Percentiles rank a stretch among this genome's conserved stretches.
These are phyloP conservation scores for Eutrema heterophyllum DNA, from an alignment of 345 rosid species.

Conservation along the genomic window DNA sequence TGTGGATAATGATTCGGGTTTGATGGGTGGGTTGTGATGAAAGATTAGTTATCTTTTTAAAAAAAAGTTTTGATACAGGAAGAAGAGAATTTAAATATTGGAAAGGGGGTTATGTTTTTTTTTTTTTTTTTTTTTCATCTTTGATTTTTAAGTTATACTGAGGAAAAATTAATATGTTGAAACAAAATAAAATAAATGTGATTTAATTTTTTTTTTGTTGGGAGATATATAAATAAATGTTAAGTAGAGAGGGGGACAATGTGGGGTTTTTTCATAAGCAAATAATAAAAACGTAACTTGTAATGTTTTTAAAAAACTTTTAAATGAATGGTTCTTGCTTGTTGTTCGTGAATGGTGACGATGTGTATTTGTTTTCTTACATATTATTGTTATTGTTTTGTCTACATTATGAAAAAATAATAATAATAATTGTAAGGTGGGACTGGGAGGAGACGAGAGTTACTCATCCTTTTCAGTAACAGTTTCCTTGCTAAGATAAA, in stretches of 20 bases:
- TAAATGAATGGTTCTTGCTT: constrained; percentile 19
- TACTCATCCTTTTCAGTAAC: constrained; percentile 35
- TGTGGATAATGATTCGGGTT: not conserved
- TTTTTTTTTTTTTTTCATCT: not conserved
- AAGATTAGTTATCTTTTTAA: constrained; percentile 14
- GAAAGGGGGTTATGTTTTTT: constrained; percentile 5
- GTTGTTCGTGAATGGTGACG: constrained; percentile 11
- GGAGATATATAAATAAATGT: not conserved
- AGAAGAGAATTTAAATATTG: constrained; percentile 29
- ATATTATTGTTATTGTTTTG: constrained; percentile 21
- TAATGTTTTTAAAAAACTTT: not conserved
- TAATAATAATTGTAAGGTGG: constrained; percentile 4
- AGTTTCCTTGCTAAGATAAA: constrained; percentile 30
- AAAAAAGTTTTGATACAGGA: constrained; percentile 35
- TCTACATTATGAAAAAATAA: constrained; percentile 10
- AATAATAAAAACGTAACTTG: constrained; percentile 12
- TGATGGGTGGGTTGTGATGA: constrained; percentile 2
- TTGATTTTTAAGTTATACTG: constrained; percentile 26
- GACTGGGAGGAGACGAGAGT: constrained; percentile 27
- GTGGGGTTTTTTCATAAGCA: constrained; percentile 9
- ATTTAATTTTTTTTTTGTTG: constrained; percentile 15
- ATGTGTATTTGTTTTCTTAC: constrained; percentile 22
- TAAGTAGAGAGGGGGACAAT: constrained; percentile 2
- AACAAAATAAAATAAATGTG: constrained; percentile 10
- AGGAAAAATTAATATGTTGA: constrained; percentile 1